A percentile compares a stretch with the other conserved stretches of the same genome.
Conservation (phyloP, 169 alveolate species). For the Eimeria mitis region DNA sequence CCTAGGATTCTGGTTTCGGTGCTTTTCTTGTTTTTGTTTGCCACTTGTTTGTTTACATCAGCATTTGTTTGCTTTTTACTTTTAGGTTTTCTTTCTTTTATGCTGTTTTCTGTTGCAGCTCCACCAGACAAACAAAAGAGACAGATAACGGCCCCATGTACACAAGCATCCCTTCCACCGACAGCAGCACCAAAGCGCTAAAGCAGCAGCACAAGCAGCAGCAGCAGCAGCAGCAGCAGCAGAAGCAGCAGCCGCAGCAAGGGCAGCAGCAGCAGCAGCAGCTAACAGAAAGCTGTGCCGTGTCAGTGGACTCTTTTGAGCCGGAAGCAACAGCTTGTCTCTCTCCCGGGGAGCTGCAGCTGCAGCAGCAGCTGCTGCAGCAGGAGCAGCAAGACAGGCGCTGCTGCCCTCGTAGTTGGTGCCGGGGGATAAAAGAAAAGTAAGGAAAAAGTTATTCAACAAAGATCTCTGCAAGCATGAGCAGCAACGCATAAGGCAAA, state of each 20-base stretch:
- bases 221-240: no score
- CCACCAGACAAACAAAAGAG: slow-evolving; percentile 6
- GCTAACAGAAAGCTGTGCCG: slow-evolving; percentile 5
- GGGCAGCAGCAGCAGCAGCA: slow-evolving; percentile 43
- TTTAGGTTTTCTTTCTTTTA: background rate
- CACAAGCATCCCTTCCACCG: background rate
- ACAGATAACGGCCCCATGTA: background rate
- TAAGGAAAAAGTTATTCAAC: background rate
- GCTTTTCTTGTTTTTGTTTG: no score
- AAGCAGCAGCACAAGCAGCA: slow-evolving; percentile 30
- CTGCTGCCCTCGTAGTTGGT: slow-evolving; percentile 19
- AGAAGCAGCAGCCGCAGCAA: slow-evolving; percentile 44
- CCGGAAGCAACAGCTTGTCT: slow-evolving; percentile 22
- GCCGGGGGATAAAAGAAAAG: slow-evolving; percentile 1
- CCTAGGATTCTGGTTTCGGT: background rate
- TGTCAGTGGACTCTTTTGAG: slow-evolving; percentile 17
- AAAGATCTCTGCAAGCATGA: background rate
- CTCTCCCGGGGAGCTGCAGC: background rate
- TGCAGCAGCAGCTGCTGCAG: background rate
- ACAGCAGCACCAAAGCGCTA: background rate
- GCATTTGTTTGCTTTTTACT: background rate
- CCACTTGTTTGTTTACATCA: no score
- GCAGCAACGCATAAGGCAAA: background rate
- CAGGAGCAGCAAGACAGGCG: slow-evolving; percentile 9
- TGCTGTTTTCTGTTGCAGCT: background rate